A percentile compares a stretch with the other conserved stretches of the same genome.
Evolutionary conservation across 257 asterid species (phyloP).

Genomic region (Rhazya stricta): DNA sequence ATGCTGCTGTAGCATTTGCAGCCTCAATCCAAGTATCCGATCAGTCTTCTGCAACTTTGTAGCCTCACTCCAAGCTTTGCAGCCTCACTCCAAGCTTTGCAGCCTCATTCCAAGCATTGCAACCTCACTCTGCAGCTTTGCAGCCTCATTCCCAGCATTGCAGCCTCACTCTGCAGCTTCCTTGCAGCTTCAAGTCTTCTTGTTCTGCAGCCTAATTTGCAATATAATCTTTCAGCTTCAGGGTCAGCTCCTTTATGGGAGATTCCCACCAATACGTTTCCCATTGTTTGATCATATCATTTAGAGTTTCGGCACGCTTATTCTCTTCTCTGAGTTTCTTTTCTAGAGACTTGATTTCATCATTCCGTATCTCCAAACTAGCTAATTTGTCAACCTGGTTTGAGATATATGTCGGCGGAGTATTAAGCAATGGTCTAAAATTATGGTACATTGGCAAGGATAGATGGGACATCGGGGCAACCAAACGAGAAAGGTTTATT

Average conservation of each 20-base stretch:
- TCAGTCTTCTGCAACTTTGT: too few species aligned
- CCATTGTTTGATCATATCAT: neutral
- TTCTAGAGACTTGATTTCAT: neutral
- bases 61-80: too few species aligned
- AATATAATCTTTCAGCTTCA: too few species aligned
- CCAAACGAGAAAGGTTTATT: constrained; percentile 4
- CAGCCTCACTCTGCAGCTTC: too few species aligned
- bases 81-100: too few species aligned
- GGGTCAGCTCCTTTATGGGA: neutral
- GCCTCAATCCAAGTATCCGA: too few species aligned
- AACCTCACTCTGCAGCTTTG: too few species aligned
- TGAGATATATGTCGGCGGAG: neutral
- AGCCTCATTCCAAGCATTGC: too few species aligned
- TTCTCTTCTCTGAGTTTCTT: neutral
- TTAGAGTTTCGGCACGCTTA: neutral
- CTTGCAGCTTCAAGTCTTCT: too few species aligned
- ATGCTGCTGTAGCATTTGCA: too few species aligned
- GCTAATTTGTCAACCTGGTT: neutral
- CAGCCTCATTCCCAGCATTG: too few species aligned
- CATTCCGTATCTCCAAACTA: neutral
- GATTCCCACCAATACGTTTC: neutral
- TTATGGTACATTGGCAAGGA: neutral
- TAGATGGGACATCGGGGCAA: neutral
- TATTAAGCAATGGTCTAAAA: neutral
- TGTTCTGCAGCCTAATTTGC: too few species aligned